Evolutionary conservation across 306 rosid genomes (phyloP), one percentile per base, ranked within the genome.

Genomic region (Ceratonia siliqua): DNA sequence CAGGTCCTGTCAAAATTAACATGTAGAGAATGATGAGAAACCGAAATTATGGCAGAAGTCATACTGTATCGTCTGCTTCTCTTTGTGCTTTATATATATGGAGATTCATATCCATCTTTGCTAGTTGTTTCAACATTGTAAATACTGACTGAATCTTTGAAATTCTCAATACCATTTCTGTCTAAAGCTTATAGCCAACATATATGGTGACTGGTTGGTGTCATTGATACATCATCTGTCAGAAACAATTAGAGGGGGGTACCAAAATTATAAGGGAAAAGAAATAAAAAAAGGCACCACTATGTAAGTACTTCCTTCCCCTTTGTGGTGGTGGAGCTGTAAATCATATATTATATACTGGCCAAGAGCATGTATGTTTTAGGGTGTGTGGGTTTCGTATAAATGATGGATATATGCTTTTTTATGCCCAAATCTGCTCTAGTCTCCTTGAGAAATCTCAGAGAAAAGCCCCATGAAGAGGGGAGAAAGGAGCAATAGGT

Each of bases 1-100:
- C 56, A 36, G 70, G n/a, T 70, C 27, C 70, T 62, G 65, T 75
- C 18, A 39, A 67, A 70, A 24, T 43, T 43, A 46, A 30, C 61
- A 49, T 30, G 32, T 18, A 20, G 61, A 48, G 43, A 49, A 50
- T 32, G 9, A 30, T 11, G 48, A 68, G 43, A 32, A 32, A 45
- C 8, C 8, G 21, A 18, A 45, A 27, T 6, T 32, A 20, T 50
- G 7, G 18, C 13, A 14, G 27, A 15, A 43, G 15, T 12, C n/a
- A 28, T 45, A 27, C 25, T 43, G 42, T n/a, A 22, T 42, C 71
- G 42, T 22, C 32, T 45, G 72, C 58, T 67, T 42, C 3, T n/a
- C 24, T 46, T 4, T 46, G 6, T 46, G 42, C 38, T 27, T 15
- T 8, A 27, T 27, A 30, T 43, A n/a, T 46, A n/a, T 22, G 32